Evolutionary conservation across 2,329 filamentous ascomycete species (phyloP), one percentile per base, ranked within the genome.

Genomic region (Xylaria sp.): DNA sequence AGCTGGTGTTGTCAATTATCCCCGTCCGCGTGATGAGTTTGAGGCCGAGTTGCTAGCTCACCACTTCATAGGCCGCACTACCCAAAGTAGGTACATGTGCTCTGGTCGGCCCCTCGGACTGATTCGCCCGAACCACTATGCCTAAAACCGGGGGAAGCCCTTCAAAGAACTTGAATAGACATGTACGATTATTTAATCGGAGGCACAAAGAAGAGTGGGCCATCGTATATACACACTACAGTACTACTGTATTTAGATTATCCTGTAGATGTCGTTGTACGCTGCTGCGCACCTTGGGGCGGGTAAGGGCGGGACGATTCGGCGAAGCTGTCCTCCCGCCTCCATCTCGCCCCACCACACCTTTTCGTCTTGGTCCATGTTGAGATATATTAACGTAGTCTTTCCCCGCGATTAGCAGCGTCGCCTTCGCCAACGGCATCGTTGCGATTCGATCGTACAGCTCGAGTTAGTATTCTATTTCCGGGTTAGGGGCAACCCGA

Each of bases 221-320:
- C 46, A 28, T 56, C 42, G 28, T 50, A 51, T 15, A 19, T 14
- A n/a, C n/a, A n/a, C n/a, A n/a, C n/a, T n/a, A n/a, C n/a, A n/a
- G n/a, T 37, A 23, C 31, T 19, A 21, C 33, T 23, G 17, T 23
- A 43, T 38, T 21, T 23, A 45, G 14, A 45, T 21, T 45, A 45
- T 15, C 3, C 9, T 5, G 2, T 4, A 14, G 28, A 19, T 35
- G 19, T 17, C n/a, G 47, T 25, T 23, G 28, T 35, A 28, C 21
- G 23, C 47, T 3, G 35, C 49, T 55, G 21, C 17, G 43, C 38
- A 42, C 49, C 56, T n/a, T 59, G 45, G 25, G 50, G 35, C 60
- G 63, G 64, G 53, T 60, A 66, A 53, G 64, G 61, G 61, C 64
- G 64, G 64, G 64, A 66, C 57, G 57, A 54, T 47, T 55, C 52